Conservation (phyloP, 2,329 filamentous ascomycete species). For the Clonostachys chloroleuca region DNA sequence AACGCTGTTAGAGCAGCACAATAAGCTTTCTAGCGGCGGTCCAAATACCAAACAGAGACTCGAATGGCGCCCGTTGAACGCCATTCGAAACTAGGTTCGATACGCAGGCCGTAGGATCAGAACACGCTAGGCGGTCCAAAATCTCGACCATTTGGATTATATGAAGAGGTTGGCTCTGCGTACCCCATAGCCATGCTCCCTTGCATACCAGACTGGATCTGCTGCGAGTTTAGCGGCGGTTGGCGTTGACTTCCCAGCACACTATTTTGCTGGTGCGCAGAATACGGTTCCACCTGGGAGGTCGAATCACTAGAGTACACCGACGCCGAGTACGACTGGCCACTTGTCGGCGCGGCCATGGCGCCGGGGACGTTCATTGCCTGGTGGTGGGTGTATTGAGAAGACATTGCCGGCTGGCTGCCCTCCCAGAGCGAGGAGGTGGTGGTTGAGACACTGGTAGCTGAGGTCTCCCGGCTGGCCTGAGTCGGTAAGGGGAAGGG, state of each 20-base stretch:
- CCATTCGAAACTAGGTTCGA: too few species aligned
- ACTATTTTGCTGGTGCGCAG: not conserved
- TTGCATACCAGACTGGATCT: not conserved
- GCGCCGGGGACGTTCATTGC: slow-evolving; percentile 11
- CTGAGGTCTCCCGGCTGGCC: slow-evolving; percentile 23
- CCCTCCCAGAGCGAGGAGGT: slow-evolving; percentile 25
- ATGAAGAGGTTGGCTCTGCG: not conserved
- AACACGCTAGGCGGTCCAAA: not conserved
- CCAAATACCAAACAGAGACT: too few species aligned
- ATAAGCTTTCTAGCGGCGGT: too few species aligned
- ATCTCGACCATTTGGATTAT: not conserved
- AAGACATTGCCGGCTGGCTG: slow-evolving; percentile 14
- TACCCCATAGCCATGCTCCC: not conserved
- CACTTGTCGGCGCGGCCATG: slow-evolving; percentile 12
- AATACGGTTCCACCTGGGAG: slow-evolving; percentile 6
- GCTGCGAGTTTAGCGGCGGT: not conserved
- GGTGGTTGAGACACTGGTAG: slow-evolving; percentile 21
- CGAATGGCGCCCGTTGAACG: too few species aligned
- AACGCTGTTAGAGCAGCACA: too few species aligned
- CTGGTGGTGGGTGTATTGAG: slow-evolving; percentile 17
- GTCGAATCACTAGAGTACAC: slow-evolving; percentile 1
- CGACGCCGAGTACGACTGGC: slow-evolving; percentile 2
- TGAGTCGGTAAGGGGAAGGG: slow-evolving; percentile 20
- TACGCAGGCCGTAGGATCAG: too few species aligned
- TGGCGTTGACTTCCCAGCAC: not conserved